Evolutionary conservation across 306 rosid species (phyloP).

Genomic region (Pyrus pyrifolia): DNA sequence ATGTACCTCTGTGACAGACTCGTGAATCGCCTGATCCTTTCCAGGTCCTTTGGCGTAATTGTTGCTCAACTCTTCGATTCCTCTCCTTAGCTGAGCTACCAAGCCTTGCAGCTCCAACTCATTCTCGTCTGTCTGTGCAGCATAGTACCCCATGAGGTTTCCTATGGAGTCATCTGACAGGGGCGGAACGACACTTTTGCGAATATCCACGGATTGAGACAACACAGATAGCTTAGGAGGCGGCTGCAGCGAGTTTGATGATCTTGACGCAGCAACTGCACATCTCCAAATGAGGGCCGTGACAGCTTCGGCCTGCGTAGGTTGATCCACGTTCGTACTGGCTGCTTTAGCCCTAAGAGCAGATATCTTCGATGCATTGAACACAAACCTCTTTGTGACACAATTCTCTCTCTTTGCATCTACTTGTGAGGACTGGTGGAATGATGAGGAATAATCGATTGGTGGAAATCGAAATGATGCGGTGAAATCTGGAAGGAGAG

Average conservation of each 20-base stretch:
- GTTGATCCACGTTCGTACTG: not conserved
- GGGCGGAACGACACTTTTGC: not conserved
- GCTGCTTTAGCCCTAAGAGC: not conserved
- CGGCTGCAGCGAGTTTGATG: not conserved
- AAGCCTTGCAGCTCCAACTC: not conserved
- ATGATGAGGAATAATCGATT: not conserved
- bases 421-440: not conserved
- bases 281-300: conserved; percentile 16
- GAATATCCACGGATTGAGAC: conserved; percentile 5
- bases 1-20: not conserved
- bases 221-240: not conserved
- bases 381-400: conserved; percentile 4
- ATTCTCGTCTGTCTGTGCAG: not conserved
- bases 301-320: conserved; percentile 1
- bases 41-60: not conserved
- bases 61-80: not conserved
- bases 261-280: not conserved
- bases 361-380: not conserved
- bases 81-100: conserved; percentile 9
- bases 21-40: not conserved
- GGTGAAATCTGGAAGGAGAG: not conserved
- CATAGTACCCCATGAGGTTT: conserved; percentile 8
- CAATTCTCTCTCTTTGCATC: not conserved
- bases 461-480: conserved; percentile 1
- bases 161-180: conserved; percentile 8